A percentile compares a stretch with the other conserved stretches of the same genome.
phyloP scores from a whole-genome alignment of 441 rosid species.

The Manihot esculenta region DNA sequence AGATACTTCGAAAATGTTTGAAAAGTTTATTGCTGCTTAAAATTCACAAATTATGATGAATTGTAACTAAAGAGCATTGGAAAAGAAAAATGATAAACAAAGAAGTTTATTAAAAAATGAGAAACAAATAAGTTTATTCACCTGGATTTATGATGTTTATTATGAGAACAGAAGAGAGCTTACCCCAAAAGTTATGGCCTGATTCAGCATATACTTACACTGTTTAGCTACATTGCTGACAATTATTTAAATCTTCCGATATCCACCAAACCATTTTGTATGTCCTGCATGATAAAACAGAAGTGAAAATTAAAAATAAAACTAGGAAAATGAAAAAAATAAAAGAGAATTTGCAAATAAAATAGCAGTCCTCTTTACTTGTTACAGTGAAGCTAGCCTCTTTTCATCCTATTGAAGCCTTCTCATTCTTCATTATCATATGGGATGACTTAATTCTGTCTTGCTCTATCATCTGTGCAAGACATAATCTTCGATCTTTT shows the following conservation, averaged over 20 bases:
- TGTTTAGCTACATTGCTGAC: neutral
- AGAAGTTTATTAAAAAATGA: neutral
- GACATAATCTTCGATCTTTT: slow-evolving; percentile 86
- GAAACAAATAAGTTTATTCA: neutral
- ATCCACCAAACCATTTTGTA: neutral
- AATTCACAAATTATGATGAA: neutral
- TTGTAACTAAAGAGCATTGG: neutral
- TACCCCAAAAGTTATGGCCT: neutral
- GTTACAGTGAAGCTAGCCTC: neutral
- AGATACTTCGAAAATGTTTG: too few species aligned
- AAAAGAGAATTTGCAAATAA: neutral
- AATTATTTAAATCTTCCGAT: slow-evolving; percentile 2
- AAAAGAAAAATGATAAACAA: neutral
- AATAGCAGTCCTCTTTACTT: neutral
- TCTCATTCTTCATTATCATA: slow-evolving; percentile 96
- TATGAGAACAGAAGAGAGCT: slow-evolving; percentile 12
- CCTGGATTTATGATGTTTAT: neutral
- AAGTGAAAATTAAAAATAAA: neutral
- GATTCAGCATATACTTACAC: neutral
- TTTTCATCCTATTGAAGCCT: slow-evolving; percentile 69
- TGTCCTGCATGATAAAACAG: neutral
- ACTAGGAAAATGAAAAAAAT: neutral
- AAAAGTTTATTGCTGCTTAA: neutral
- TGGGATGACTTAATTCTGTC: slow-evolving; percentile 82
- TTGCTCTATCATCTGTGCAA: slow-evolving; percentile 76